These are phyloP conservation scores for Senna tora DNA, from an alignment of 306 rosid species.

Conservation along the genomic window DNA sequence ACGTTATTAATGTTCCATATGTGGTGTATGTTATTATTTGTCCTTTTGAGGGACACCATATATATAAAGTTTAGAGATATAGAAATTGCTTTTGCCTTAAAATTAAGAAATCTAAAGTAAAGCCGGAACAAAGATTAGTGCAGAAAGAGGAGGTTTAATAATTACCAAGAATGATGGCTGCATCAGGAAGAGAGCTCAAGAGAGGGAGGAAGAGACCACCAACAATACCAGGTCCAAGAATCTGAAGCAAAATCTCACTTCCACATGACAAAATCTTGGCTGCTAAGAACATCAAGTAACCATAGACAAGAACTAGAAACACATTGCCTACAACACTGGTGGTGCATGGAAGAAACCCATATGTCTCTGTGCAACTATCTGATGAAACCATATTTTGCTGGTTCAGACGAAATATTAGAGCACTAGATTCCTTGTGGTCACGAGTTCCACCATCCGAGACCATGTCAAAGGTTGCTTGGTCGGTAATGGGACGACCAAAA, in stretches of 20 bases:
- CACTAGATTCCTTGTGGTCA: conserved; percentile 16
- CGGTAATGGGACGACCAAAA: conserved; percentile 33
- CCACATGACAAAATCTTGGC: conserved; percentile 50
- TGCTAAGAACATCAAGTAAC: conserved; percentile 55
- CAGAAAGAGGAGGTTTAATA: conserved; percentile 2
- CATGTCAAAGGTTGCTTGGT: conserved; percentile 4
- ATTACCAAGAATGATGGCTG: conserved; percentile 57
- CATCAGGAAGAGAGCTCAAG: conserved; percentile 55
- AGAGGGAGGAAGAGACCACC: conserved; percentile 57
- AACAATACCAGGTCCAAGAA: conserved; percentile 55
- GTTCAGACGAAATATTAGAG: not conserved
- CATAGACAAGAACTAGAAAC: conserved; percentile 50
- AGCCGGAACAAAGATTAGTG: not conserved
- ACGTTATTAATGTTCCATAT: too few relatives aligned
- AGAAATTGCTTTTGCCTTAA: too few relatives aligned
- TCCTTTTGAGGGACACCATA: too few relatives aligned
- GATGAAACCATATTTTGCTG: conserved; percentile 13
- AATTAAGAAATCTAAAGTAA: not conserved
- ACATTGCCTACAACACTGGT: conserved; percentile 42
- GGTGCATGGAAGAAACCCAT: conserved; percentile 58
- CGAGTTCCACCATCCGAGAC: conserved; percentile 38
- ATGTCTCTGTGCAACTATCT: conserved; percentile 44
- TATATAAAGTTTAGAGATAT: too few relatives aligned
- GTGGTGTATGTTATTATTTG: too few relatives aligned
- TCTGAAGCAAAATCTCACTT: conserved; percentile 57